Evolutionary conservation across 164 flowering plant genomes (phyloP), one percentile per base, ranked within the genome.

Genomic region (Aristolochia contorta): DNA sequence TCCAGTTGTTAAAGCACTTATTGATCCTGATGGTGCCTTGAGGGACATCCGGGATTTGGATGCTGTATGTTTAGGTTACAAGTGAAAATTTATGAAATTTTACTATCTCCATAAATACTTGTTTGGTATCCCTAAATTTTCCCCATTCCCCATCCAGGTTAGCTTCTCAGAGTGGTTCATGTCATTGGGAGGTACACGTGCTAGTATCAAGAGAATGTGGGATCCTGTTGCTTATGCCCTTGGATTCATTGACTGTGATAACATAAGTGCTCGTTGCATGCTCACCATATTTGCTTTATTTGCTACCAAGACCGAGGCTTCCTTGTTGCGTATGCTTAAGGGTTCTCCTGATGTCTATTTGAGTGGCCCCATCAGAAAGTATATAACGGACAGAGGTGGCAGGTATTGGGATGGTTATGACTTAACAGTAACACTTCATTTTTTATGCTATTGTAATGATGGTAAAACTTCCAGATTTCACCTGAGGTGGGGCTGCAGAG

Each of bases 241-340:
- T 48, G 98, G 98, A 53, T 93, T 93, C 73, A 93, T 93, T 64
- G 94, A 93, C 71, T 93, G 98, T 76, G 98, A 93, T 65, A 90
- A 90, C 62, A 93, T 93, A 55, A 93, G 99, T 69, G 99, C 99
- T 53, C 92, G 99, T 32, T 93, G 99, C 72, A 93, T 93, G 99
- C 96, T 93, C 58, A 93, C 99, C 22, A 90, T 93, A 74, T 93
- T 93, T 70, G 68, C 92, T 59, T 75, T 93, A 67, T 93, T 93
- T 75, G 99, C 99, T 61, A 93, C 97, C n/a, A 90, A 93, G 77
- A 90, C 99, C 2, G 97, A 93, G 78, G 99, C 99, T 66, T 93
- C 99, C 60, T 72, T 90, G 22, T 72, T 90, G 51, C 96, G 97
- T 48, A 93, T 93, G 99, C 96, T 93, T 60, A 93, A 93, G 72